Evolutionary conservation across 192 early-diverging fungal genomes (phyloP).

Genomic region (Umbelopsis sp.): DNA sequence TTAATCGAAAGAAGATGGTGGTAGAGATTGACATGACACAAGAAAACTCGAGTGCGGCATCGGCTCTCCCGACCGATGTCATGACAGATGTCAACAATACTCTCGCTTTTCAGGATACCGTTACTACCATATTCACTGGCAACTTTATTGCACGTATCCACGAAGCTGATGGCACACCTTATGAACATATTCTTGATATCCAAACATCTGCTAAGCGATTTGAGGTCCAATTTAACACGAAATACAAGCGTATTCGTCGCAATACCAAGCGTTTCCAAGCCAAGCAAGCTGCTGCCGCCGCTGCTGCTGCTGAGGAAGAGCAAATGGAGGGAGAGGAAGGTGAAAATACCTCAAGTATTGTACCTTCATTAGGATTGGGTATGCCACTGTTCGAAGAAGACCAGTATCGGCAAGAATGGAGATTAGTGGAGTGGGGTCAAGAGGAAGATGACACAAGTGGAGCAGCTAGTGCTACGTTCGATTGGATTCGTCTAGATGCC

Average conservation of each 20-base stretch:
- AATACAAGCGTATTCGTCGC: slow-evolving; percentile 94
- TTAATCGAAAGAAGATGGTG: slow-evolving; percentile 96
- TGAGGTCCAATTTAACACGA: slow-evolving; percentile 95
- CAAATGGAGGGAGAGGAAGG: slow-evolving; percentile 69
- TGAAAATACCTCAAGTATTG: slow-evolving; percentile 55
- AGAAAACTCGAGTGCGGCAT: slow-evolving; percentile 49
- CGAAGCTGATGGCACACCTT: slow-evolving; percentile 82
- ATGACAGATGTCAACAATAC: slow-evolving; percentile 11
- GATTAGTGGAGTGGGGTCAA: slow-evolving; percentile 78
- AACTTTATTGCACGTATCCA: slow-evolving; percentile 76
- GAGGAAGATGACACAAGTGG: slow-evolving; percentile 70
- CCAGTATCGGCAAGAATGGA: slow-evolving; percentile 69
- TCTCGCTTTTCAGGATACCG: slow-evolving; percentile 28
- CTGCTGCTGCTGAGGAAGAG: slow-evolving; percentile 62
- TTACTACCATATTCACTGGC: slow-evolving; percentile 54
- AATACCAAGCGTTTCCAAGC: slow-evolving; percentile 75
- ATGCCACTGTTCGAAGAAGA: slow-evolving; percentile 60
- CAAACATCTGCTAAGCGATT: slow-evolving; percentile 73
- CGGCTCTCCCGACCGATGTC: not conserved
- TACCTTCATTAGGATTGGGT: slow-evolving; percentile 46
- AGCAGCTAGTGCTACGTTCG: slow-evolving; percentile 71
- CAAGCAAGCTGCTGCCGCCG: slow-evolving; percentile 71
- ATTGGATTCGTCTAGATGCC: slow-evolving; percentile 96
- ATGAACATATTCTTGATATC: slow-evolving; percentile 84
- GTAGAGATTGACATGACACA: slow-evolving; percentile 89